phyloP scores from a whole-genome alignment of 2,329 filamentous ascomycete genomes.

The Hypoxylon rubiginosum region DNA sequence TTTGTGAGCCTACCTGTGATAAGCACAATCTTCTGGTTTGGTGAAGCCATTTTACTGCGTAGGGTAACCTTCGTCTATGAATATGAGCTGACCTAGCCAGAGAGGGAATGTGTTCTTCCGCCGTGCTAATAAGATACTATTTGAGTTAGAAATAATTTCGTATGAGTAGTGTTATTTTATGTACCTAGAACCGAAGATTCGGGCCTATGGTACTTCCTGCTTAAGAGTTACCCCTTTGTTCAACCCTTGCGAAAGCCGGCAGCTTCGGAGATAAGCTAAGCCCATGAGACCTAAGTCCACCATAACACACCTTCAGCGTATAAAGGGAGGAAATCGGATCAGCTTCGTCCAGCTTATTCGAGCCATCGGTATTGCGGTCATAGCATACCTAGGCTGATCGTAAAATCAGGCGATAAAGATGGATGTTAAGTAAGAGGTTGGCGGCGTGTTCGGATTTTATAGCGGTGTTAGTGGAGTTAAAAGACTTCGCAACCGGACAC shows the following conservation, averaged over 20 bases:
- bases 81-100: background rate
- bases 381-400: too few relatives aligned
- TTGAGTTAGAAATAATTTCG: background rate
- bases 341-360: too few relatives aligned
- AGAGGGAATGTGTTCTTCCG: background rate
- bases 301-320: background rate
- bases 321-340: too few relatives aligned
- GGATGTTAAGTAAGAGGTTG: too few relatives aligned
- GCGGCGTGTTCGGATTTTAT: too few relatives aligned
- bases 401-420: too few relatives aligned
- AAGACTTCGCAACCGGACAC: too few relatives aligned
- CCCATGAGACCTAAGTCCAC: background rate
- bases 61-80: background rate
- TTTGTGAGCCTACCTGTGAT: conserved; percentile 23
- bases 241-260: background rate
- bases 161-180: background rate
- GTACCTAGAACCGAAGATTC: background rate
- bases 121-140: too few relatives aligned
- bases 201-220: background rate
- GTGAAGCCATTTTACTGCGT: conserved; percentile 14
- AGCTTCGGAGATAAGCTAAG: background rate
- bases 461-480: too few relatives aligned
- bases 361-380: too few relatives aligned
- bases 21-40: conserved; percentile 27
- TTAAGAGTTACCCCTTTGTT: background rate